A percentile compares a stretch with the other conserved stretches of the same genome.
These are phyloP conservation scores for Metschnikowia bowlesiae DNA, from an alignment of 805 yeast genomes.

Conservation along the genomic window DNA sequence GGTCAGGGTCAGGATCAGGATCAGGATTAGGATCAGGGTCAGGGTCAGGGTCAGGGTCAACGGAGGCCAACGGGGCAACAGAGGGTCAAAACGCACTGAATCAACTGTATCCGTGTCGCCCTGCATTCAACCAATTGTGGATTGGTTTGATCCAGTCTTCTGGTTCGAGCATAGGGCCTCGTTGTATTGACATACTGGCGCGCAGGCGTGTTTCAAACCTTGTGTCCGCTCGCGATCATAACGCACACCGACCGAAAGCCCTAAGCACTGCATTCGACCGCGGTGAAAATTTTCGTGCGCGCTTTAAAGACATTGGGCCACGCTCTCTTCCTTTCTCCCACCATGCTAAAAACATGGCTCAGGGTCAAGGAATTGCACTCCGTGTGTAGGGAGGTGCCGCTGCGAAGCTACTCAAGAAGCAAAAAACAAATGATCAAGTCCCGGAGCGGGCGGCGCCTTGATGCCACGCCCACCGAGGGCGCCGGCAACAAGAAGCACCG, in stretches of 20 bases:
- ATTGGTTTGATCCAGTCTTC: too few relatives aligned
- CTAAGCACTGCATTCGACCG: conserved; percentile 4
- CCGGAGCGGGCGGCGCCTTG: conserved; percentile 13
- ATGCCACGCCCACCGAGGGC: conserved; percentile 16
- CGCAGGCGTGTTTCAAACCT: not conserved
- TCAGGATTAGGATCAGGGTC: too few relatives aligned
- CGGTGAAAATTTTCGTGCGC: conserved; percentile 8
- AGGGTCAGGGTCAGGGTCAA: too few relatives aligned
- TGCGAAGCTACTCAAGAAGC: conserved; percentile 7
- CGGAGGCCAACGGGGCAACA: too few relatives aligned
- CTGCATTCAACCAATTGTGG: too few relatives aligned
- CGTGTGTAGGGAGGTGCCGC: not conserved
- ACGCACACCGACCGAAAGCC: not conserved
- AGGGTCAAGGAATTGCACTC: not conserved
- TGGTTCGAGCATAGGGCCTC: too few relatives aligned
- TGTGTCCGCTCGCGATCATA: not conserved
- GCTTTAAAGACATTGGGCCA: not conserved
- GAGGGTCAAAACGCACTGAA: too few relatives aligned
- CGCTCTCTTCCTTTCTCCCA: not conserved
- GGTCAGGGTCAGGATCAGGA: too few relatives aligned
- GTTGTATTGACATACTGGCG: too few relatives aligned
- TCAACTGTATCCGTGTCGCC: too few relatives aligned
- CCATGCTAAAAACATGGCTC: conserved; percentile 6
- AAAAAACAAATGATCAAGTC: conserved; percentile 13
- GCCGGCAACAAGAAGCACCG: conserved; percentile 7